Base-by-base conservation (phyloP, 163 green algal genomes). In the Smithsoniella earleae region DNA sequence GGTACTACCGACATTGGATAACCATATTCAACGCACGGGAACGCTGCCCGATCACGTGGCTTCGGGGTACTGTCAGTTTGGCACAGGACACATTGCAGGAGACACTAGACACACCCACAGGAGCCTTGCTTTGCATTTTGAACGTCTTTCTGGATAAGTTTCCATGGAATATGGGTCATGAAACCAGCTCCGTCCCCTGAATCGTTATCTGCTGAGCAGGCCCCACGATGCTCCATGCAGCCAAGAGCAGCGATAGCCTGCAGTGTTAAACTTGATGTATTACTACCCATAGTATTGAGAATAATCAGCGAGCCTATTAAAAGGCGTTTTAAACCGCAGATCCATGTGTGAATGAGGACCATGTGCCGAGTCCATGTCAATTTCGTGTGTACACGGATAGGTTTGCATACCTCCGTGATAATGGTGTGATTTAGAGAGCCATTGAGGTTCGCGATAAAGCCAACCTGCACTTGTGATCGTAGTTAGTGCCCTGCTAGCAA, bases 211-310 rank as follows among this genome's bases (percentile, higher is more conserved):
- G 94, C 89, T 20, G 89, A 95, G 82, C 93, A 99, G 3, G 90
- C 95, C 10, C 95, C 95, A 31, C 95, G 89, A 84, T 99, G 95
- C 87, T 99, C 95, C 95, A 99, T 99, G 84, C 95, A 99, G 1
- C 90, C 91, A 27, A 98, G 85, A 1, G 90, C 92, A 1, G 73
- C 85, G 22, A 98, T 79, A 0, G 93, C 92, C 92, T 98, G 85
- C 46, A 76, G 38, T 82, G 31, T 22, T 46, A 8, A 22, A 22
- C 64, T 73, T 18, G 33, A 6, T 13, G n/a, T 62, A 8, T 27
- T 16, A 46, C 13, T 22, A 22, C 10, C 20, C n/a, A 18, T 13
- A 28, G 36, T 16, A 37, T 37, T 37, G 6, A 16, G 36, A 30
- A 28, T 44, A 16, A 36, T n/a, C 3, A 34, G 16, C 18, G 36